Base-by-base conservation (phyloP, 495 filamentous ascomycete genomes). In the Penicillium diatomitis region DNA sequence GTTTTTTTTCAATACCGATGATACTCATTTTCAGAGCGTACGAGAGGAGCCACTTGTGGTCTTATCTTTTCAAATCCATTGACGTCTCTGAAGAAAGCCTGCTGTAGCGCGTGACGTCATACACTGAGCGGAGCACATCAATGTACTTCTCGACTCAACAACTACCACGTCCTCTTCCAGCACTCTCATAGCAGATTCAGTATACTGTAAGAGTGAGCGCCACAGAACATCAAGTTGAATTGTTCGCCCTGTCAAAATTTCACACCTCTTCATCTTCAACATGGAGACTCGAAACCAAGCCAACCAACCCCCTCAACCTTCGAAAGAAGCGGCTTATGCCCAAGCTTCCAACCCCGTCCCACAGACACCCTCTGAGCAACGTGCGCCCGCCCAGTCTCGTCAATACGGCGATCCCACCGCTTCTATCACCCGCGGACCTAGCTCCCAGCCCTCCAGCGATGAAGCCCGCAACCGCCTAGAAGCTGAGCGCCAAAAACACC, bases 251-350 rank as follows among this genome's bases (percentile, higher is more conserved):
- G 20, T 20, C 20, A 20, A 2, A 20, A 20, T 20, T 20, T 20
- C 20, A 20, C 20, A 20, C 0, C 20, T 20, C 2, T 20, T 20
- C 20, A 20, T 20, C 20, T 5, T 41, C 38, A 46, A 50, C 1
- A 62, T 62, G 59, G 32, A 60, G n/a, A 53, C 56, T 12, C 50
- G 50, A 36, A 38, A 41, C 7, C 40, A 42, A 41, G 31, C 51
- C 11, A 33, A 27, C 6, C 61, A 62, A 48, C 58, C 62, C 4
- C 38, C 72, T 4, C 79, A 81, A 57, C 78, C 80, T 3, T 68
- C 77, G 41, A 75, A 73, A 46, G 45, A 70, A 60, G 68, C 70
- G 6, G 71, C 69, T 52, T 80, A 81, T 59, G 56, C 67, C 11
- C 70, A 73, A 47, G 54, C 65, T 44, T 60, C 58, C 38, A 81